Base-by-base conservation (phyloP, 768 basidiomycete genomes). In the Calvatia gigantea region DNA sequence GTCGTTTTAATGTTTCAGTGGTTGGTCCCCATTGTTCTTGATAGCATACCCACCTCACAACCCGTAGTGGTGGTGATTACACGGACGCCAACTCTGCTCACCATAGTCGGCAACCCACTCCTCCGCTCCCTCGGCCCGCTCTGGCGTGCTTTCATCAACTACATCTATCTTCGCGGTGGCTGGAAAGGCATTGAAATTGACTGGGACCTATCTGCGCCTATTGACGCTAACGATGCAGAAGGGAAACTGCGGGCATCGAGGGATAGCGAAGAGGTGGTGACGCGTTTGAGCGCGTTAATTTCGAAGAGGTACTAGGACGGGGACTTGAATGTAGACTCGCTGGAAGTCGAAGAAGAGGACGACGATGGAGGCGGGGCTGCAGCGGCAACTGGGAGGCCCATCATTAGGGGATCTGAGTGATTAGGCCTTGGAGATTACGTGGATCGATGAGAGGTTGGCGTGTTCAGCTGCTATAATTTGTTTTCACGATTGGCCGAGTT, bases 81-180 rank as follows among this genome's bases (percentile, higher is more conserved):
- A 0, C 82, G 85, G 8, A 83, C 84, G 0, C 77, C 86, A 64
- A 80, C 84, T 0, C 69, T 87, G 3, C 75, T 88, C 14, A 79
- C 86, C 58, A 70, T 87, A 45, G 67, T 88, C 44, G 86, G 85
- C 3, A 80, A 87, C 61, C 81, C 85, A 0, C 65, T 68, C 3
- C 76, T 85, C 3, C 74, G 87, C 4, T 77, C 75, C 2, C 73
- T 84, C 28, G 84, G 86, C 61, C 78, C 77, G 0, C 66, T 84
- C 1, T 87, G 85, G 86, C 71, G 81, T 7, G 63, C 64, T 0
- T 85, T 87, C 73, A 62, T 87, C 54, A 84, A 83, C 64, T 83
- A 78, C 59, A 71, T 85, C 21, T 66, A 80, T 58, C 35, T 51
- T 11, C 66, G 71, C 46, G 74, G 78, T 1, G 86, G 85, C 0